Conservation (phyloP, 495 filamentous ascomycete genomes). For the Rhypophila decipiens region DNA sequence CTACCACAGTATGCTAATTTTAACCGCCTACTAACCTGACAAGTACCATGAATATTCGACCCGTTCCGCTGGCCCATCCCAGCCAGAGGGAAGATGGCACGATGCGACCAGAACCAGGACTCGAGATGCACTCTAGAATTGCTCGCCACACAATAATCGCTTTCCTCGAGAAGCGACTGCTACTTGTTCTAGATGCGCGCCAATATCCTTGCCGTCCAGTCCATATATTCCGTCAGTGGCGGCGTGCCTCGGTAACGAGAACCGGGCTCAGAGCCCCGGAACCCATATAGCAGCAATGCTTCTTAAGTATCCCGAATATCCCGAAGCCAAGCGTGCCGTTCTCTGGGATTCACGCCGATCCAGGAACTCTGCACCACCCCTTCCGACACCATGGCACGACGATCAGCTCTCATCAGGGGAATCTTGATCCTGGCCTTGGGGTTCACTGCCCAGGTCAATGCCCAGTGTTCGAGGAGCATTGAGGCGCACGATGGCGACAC, state of each 20-base stretch:
- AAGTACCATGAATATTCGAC: not conserved
- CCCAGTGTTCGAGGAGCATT: slow-evolving; percentile 14
- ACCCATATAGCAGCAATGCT: no score
- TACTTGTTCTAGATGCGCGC: not conserved
- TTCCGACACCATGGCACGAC: slow-evolving; percentile 14
- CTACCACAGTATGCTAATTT: slow-evolving; percentile 14
- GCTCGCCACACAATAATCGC: no score
- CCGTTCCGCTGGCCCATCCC: slow-evolving; percentile 2
- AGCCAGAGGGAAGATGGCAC: not conserved
- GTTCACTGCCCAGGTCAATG: slow-evolving; percentile 2
- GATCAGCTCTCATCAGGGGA: slow-evolving; percentile 3
- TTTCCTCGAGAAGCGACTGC: no score
- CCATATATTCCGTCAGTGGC: not conserved
- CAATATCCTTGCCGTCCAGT: not conserved
- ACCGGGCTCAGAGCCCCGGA: not conserved
- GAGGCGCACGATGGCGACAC: slow-evolving; percentile 22
- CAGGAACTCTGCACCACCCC: not conserved
- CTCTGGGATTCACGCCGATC: not conserved
- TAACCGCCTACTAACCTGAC: slow-evolving; percentile 3
- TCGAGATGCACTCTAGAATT: no score
- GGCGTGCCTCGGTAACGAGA: not conserved
- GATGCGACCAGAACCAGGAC: not conserved
- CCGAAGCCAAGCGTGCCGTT: not conserved
- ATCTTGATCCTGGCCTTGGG: slow-evolving; percentile 11
- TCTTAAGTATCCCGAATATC: no score